Percentiles rank a stretch among this genome's conserved stretches.
phyloP scores from a whole-genome alignment of 345 rosid genomes.

The Alliaria petiolata region DNA sequence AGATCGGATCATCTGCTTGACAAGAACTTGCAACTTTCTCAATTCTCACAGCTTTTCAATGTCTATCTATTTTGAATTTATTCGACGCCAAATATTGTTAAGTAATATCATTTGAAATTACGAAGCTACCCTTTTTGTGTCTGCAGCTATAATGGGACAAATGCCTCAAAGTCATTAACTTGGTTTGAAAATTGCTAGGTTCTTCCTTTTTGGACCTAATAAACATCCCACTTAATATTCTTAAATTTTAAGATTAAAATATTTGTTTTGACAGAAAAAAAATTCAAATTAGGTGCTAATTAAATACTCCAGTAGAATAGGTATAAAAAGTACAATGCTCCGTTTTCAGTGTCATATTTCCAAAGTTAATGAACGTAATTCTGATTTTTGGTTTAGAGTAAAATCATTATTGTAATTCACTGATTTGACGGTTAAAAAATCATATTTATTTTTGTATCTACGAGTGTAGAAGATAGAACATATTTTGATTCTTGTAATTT shows the following conservation, averaged over 20 bases:
- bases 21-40: conserved; percentile 23
- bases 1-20: conserved; percentile 46
- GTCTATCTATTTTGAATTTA: conserved; percentile 33
- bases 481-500: background rate
- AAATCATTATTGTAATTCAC: background rate
- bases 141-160: conserved; percentile 4
- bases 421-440: background rate
- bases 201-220: background rate
- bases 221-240: background rate
- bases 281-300: background rate
- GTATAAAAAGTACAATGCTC: background rate
- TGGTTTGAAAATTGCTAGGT: background rate
- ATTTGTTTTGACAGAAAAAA: background rate
- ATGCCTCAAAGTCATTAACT: conserved; percentile 10
- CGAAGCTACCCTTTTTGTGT: conserved; percentile 19
- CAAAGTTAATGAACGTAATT: background rate
- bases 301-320: background rate
- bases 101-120: background rate
- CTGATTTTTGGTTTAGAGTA: background rate
- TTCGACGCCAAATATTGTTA: conserved; percentile 5
- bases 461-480: no score
- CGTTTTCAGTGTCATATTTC: conserved; percentile 3
- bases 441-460: no score
- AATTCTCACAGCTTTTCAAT: conserved; percentile 18
- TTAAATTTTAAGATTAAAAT: background rate